Conservation (phyloP, 768 basidiomycete species). For the Leccinum truebloodii region DNA sequence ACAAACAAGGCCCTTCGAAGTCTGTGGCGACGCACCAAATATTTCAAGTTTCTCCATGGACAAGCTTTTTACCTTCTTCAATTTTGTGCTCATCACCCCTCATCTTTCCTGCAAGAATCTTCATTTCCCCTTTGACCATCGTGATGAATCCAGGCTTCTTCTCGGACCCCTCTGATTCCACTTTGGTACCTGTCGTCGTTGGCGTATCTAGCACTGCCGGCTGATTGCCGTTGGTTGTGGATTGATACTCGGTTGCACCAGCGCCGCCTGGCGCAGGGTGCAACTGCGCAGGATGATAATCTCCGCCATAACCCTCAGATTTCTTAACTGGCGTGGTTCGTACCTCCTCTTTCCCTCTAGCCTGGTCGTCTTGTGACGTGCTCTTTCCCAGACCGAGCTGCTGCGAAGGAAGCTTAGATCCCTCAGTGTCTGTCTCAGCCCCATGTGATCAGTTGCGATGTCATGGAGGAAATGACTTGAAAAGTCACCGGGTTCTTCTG, state of each 20-base stretch:
- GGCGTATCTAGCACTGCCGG: neutral
- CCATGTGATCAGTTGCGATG: neutral
- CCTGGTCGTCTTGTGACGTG: neutral
- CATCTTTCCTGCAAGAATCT: conserved; percentile 33
- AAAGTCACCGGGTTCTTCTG: conserved; percentile 8
- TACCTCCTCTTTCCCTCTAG: conserved; percentile 4
- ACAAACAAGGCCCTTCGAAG: conserved; percentile 8
- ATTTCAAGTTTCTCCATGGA: conserved; percentile 28
- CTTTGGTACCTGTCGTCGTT: neutral
- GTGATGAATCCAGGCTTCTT: conserved; percentile 31
- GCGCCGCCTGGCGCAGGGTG: conserved; percentile 28
- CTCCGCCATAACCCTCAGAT: conserved; percentile 12
- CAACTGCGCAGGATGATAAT: conserved; percentile 31
- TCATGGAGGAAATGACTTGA: neutral
- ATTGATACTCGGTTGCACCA: conserved; percentile 17
- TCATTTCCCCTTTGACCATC: conserved; percentile 37
- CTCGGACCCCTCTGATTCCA: conserved; percentile 4
- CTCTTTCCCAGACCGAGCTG: neutral
- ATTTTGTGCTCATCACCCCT: conserved; percentile 31
- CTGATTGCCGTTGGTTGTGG: neutral
- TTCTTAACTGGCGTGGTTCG: neutral
- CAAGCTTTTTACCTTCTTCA: conserved; percentile 28
- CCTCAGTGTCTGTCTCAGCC: neutral
- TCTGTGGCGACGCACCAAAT: neutral
- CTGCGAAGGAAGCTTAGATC: neutral